A percentile compares a stretch with the other conserved stretches of the same genome.
Evolutionary conservation across 2,329 filamentous ascomycete species (phyloP).

Genomic region (Hypoxylon sp.): DNA sequence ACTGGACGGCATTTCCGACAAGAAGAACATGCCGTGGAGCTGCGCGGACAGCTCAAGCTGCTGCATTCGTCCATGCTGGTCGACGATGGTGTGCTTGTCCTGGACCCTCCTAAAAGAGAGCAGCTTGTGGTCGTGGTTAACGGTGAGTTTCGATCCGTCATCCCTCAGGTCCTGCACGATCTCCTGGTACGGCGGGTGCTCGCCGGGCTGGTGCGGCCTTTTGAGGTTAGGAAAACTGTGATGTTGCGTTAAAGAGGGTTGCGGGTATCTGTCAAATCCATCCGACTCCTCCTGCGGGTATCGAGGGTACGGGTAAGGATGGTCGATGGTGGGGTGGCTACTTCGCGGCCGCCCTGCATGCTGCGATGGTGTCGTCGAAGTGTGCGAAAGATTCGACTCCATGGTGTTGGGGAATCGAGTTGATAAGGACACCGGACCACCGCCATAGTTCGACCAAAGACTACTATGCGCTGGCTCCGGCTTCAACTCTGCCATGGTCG

Average conservation of each 20-base stretch:
- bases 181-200: constrained; percentile 71
- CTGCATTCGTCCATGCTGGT: constrained; percentile 72
- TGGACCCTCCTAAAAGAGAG: constrained; percentile 70
- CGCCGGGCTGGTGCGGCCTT: constrained; percentile 70
- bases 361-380: constrained; percentile 62
- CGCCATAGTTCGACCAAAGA: constrained; percentile 71
- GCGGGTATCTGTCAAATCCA: constrained; percentile 68
- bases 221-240: constrained; percentile 71
- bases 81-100: constrained; percentile 73
- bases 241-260: constrained; percentile 63
- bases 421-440: constrained; percentile 67
- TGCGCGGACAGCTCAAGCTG: constrained; percentile 78
- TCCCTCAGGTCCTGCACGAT: constrained; percentile 74
- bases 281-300: constrained; percentile 70
- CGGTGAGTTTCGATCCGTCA: constrained; percentile 69
- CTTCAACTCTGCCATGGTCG: constrained; percentile 75
- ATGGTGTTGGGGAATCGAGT: constrained; percentile 66
- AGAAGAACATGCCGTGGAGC: constrained; percentile 90
- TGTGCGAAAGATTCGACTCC: constrained; percentile 64
- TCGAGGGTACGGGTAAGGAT: constrained; percentile 68
- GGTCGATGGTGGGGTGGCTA: constrained; percentile 66
- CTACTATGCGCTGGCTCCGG: constrained; percentile 70
- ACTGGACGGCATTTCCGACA: constrained; percentile 82
- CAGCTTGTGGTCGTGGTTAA: constrained; percentile 74
- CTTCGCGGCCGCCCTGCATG: constrained; percentile 66